A percentile compares a stretch with the other conserved stretches of the same genome.
These are phyloP conservation scores for Apium graveolens DNA, from an alignment of 129 eudicot genomes.

Conservation along the genomic window DNA sequence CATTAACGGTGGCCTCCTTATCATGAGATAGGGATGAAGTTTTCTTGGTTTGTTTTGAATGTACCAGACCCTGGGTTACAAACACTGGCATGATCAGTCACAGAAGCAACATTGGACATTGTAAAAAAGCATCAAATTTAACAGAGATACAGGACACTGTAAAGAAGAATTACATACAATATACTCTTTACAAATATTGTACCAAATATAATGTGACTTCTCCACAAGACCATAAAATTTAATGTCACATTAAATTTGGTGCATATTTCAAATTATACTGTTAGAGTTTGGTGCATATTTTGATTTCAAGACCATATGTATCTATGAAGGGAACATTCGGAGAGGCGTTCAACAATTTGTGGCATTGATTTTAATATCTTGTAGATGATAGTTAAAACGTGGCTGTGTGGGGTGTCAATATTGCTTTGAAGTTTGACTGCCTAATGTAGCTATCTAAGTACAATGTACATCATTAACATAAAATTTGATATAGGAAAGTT, in stretches of 20 bases:
- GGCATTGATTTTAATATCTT: not conserved
- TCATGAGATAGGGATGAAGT: slow-evolving; percentile 22
- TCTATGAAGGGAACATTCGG: not conserved
- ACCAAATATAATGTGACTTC: no score
- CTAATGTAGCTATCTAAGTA: not conserved
- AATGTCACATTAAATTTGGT: no score
- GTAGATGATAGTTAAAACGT: not conserved
- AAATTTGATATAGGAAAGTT: not conserved
- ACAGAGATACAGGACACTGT: not conserved
- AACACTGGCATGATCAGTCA: not conserved
- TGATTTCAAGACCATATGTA: not conserved
- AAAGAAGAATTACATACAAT: not conserved
- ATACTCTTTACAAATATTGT: no score
- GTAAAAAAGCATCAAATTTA: not conserved
- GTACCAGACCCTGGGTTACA: slow-evolving; percentile 62
- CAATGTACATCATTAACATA: not conserved
- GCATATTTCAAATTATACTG: not conserved
- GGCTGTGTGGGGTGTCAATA: not conserved
- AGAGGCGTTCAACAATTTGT: not conserved
- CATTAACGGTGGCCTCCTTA: not conserved
- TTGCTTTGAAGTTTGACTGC: no score
- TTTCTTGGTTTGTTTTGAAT: slow-evolving; percentile 34
- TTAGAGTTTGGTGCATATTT: not conserved
- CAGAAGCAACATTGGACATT: not conserved
- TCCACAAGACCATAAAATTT: no score